Evolutionary conservation across 306 rosid species (phyloP).

Genomic region (Medicago arabica): DNA sequence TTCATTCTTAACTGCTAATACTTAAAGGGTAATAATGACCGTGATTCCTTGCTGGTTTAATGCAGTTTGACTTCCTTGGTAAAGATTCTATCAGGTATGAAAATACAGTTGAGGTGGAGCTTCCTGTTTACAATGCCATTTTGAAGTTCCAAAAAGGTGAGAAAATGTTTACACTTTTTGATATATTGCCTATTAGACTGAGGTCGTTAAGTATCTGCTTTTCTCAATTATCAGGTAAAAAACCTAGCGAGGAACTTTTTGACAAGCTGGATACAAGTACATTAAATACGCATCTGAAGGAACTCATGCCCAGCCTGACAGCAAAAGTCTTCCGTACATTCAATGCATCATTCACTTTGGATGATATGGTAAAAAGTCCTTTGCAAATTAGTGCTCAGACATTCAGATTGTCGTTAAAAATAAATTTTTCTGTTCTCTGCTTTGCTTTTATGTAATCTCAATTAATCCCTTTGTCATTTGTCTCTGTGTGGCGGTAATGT

Average conservation of each 20-base stretch:
- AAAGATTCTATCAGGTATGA: constrained; percentile 97
- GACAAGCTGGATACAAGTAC: constrained; percentile 85
- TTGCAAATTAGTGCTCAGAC: constrained; percentile 12
- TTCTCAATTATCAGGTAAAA: constrained; percentile 64
- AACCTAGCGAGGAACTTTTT: constrained; percentile 76
- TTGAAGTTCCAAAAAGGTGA: constrained; percentile 78
- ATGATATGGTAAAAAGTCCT: constrained; percentile 66
- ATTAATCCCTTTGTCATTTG: not conserved
- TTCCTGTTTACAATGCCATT: constrained; percentile 89
- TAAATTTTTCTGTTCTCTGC: constrained; percentile 9
- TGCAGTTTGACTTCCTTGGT: constrained; percentile 98
- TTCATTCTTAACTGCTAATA: constrained; percentile 26
- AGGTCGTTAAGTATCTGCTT: constrained; percentile 28
- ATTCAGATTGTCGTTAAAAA: constrained; percentile 15
- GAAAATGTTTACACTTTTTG: constrained; percentile 31
- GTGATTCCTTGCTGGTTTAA: constrained; percentile 39
- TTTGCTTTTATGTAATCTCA: not conserved
- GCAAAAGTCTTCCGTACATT: constrained; percentile 98
- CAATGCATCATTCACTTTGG: constrained; percentile 94
- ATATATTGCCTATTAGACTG: constrained; percentile 11
- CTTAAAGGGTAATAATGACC: constrained; percentile 24
- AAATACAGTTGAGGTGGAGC: constrained; percentile 88
- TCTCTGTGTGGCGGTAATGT: not conserved
- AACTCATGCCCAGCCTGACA: constrained; percentile 95
- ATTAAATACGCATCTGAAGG: constrained; percentile 91